Percentiles rank a stretch among this genome's conserved stretches.
phyloP scores from a whole-genome alignment of 352 stramenopile genomes.

The Pythium chondricola region DNA sequence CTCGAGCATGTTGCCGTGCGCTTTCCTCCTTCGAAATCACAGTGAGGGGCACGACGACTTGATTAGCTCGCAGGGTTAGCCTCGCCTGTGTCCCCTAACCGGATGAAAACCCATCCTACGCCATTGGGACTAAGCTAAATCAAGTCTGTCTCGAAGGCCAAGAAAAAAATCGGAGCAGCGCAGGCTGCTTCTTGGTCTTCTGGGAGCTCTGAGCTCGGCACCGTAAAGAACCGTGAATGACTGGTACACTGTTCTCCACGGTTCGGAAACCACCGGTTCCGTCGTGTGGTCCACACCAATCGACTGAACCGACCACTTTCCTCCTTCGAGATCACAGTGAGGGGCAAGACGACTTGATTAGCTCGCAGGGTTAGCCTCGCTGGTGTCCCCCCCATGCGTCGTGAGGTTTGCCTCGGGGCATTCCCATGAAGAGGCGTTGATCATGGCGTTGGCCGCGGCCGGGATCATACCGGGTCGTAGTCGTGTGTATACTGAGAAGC shows the following conservation, averaged over 20 bases:
- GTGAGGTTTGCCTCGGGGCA: slow-evolving; percentile 7
- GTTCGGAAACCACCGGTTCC: not conserved
- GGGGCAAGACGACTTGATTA: too few species aligned
- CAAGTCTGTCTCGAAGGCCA: too few species aligned
- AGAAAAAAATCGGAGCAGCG: not conserved
- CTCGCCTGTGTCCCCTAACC: too few species aligned
- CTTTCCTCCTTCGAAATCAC: not conserved
- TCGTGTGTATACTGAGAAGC: slow-evolving; percentile 22
- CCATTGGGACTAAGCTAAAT: too few species aligned
- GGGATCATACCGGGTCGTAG: slow-evolving; percentile 15
- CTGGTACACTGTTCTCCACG: not conserved
- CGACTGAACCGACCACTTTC: not conserved
- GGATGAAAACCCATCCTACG: too few species aligned
- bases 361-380: too few species aligned
- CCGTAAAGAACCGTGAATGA: not conserved
- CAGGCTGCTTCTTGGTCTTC: slow-evolving; percentile 10
- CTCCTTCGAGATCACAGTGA: too few species aligned
- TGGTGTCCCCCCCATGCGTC: too few species aligned
- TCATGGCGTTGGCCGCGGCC: slow-evolving; percentile 25
- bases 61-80: too few species aligned
- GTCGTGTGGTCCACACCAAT: not conserved
- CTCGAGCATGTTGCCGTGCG: slow-evolving; percentile 33
- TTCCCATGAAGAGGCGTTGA: slow-evolving; percentile 22
- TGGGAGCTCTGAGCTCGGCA: not conserved
- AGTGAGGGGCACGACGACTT: too few species aligned